A percentile compares a stretch with the other conserved stretches of the same genome.
Evolutionary conservation across 495 filamentous ascomycete species (phyloP).

Genomic region (Aspergillus asperescens): DNA sequence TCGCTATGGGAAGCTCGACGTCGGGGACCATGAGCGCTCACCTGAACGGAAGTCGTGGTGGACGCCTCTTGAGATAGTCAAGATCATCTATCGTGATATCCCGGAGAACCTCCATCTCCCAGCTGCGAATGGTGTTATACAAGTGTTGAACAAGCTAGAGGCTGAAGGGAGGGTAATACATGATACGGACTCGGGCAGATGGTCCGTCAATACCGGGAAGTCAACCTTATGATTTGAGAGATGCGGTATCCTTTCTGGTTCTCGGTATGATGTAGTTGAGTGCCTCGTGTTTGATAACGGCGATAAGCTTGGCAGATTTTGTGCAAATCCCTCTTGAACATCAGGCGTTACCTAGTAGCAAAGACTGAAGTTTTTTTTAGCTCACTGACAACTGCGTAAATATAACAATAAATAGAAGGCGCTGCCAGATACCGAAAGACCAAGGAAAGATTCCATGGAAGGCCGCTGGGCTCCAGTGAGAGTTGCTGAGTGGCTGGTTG

Average conservation of each 20-base stretch:
- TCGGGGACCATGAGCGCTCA: conserved; percentile 30
- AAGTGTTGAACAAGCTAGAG: conserved; percentile 66
- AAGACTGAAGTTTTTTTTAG: not conserved
- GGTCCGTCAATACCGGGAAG: conserved; percentile 42
- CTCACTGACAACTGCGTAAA: not conserved
- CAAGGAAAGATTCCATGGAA: conserved; percentile 2
- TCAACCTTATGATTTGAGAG: conserved; percentile 25
- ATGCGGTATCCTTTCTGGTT: not conserved
- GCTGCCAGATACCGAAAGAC: not conserved
- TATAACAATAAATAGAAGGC: not conserved
- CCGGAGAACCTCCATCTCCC: conserved; percentile 68
- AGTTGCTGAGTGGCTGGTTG: conserved; percentile 13
- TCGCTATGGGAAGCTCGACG: conserved; percentile 33
- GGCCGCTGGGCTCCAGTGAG: not conserved
- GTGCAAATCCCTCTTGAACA: not conserved
- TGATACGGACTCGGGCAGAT: conserved; percentile 44
- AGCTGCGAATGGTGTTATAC: conserved; percentile 61
- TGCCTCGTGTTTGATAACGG: not conserved
- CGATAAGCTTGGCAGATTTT: not conserved
- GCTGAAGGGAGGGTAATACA: conserved; percentile 56
- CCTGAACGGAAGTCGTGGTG: conserved; percentile 38
- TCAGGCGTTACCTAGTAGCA: not conserved
- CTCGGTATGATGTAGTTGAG: not conserved
- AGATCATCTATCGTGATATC: conserved; percentile 75
- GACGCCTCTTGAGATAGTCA: conserved; percentile 77